These are phyloP conservation scores for Monosporascus sp. DNA, from an alignment of 2,329 filamentous ascomycete species.

Conservation along the genomic window DNA sequence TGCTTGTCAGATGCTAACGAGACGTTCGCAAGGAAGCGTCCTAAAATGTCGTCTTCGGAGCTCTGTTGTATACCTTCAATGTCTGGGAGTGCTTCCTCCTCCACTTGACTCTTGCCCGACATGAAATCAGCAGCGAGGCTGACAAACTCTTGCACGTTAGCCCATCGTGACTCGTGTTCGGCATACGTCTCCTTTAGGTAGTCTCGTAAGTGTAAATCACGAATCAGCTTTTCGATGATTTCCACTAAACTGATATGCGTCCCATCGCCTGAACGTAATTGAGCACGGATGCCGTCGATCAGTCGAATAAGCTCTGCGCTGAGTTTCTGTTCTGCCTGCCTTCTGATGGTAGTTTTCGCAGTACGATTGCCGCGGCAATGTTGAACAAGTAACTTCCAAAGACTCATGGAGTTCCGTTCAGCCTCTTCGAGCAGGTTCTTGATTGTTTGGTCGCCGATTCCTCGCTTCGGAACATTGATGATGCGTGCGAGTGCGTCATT, in stretches of 20 bases:
- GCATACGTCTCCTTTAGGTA: slow-evolving; percentile 66
- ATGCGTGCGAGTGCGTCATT: slow-evolving; percentile 81
- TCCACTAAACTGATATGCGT: slow-evolving; percentile 38
- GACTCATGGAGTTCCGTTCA: slow-evolving; percentile 59
- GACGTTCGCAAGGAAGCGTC: slow-evolving; percentile 84
- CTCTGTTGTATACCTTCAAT: slow-evolving; percentile 69
- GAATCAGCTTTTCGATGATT: slow-evolving; percentile 49
- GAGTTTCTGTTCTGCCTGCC: slow-evolving; percentile 48
- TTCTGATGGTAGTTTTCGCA: slow-evolving; percentile 45
- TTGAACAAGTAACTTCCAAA: slow-evolving; percentile 69
- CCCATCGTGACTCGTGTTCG: slow-evolving; percentile 75
- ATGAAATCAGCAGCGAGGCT: slow-evolving; percentile 70
- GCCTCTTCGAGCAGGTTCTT: slow-evolving; percentile 73
- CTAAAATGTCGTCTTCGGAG: slow-evolving; percentile 59
- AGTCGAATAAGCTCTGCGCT: slow-evolving; percentile 43
- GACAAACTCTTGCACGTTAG: slow-evolving; percentile 85
- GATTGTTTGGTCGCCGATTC: slow-evolving; percentile 75
- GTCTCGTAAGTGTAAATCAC: slow-evolving; percentile 67
- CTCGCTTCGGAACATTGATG: slow-evolving; percentile 77
- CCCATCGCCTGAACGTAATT: slow-evolving; percentile 22
- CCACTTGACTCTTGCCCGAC: slow-evolving; percentile 35
- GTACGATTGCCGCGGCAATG: slow-evolving; percentile 47
- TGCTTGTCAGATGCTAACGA: slow-evolving; percentile 78
- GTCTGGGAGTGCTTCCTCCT: slow-evolving; percentile 56
- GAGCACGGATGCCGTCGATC: slow-evolving; percentile 33